phyloP scores from a whole-genome alignment of 2,329 filamentous ascomycete species.

The Aspergillus terreus region DNA sequence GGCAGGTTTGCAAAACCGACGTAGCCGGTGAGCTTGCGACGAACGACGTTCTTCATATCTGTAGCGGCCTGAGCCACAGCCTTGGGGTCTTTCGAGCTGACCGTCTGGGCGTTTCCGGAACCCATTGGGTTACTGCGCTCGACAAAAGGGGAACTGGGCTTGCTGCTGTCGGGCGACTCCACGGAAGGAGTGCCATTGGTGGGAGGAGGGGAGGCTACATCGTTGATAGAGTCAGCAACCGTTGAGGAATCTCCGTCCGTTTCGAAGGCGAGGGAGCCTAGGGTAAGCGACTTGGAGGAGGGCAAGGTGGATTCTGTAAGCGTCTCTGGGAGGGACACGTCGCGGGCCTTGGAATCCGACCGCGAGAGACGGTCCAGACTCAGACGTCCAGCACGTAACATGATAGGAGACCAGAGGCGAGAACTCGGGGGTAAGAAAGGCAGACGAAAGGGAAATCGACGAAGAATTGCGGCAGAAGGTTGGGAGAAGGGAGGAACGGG shows the following conservation, averaged over 20 bases:
- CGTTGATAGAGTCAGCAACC: conserved; percentile 21
- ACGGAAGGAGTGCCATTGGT: conserved; percentile 30
- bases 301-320: conserved; percentile 14
- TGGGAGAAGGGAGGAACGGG: conserved; percentile 9
- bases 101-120: conserved; percentile 53
- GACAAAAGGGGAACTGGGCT: conserved; percentile 52
- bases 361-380: conserved; percentile 15
- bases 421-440: neutral
- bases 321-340: conserved; percentile 3
- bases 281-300: conserved; percentile 8
- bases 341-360: conserved; percentile 7
- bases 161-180: conserved; percentile 44
- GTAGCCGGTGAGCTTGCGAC: conserved; percentile 96
- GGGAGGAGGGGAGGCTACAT: conserved; percentile 31
- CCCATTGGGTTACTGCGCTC: conserved; percentile 58
- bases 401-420: conserved; percentile 11
- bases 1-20: conserved; percentile 98
- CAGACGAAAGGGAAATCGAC: neutral
- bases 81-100: conserved; percentile 64
- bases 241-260: conserved; percentile 11
- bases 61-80: conserved; percentile 52
- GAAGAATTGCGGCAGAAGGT: conserved; percentile 4
- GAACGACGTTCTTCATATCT: conserved; percentile 91
- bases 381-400: conserved; percentile 13
- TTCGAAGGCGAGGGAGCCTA: conserved; percentile 5